Evolutionary conservation across 2,329 filamentous ascomycete genomes (phyloP).

Genomic region (Ascochyta pisi): DNA sequence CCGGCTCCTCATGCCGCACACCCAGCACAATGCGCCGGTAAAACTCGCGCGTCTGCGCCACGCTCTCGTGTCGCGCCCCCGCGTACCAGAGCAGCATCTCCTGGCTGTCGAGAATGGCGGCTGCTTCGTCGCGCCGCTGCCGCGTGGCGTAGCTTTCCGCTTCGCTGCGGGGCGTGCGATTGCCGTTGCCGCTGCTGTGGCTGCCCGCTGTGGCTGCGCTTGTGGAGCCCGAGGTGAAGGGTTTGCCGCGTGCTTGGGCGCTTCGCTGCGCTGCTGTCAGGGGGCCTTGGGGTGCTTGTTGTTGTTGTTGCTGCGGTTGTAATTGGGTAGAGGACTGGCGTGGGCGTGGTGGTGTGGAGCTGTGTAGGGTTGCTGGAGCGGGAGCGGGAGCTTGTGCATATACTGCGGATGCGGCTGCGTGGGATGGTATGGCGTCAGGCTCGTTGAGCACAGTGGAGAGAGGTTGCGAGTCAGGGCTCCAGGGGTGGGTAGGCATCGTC

Average conservation of each 20-base stretch:
- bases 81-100: slow-evolving; percentile 50
- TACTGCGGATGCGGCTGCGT: not conserved
- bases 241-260: slow-evolving; percentile 37
- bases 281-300: not conserved
- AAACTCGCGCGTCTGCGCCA: slow-evolving; percentile 38
- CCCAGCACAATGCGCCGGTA: slow-evolving; percentile 44
- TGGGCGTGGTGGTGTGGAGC: not conserved
- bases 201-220: too few relatives aligned
- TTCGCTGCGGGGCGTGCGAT: not conserved
- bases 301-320: not conserved
- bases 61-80: slow-evolving; percentile 43
- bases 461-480: slow-evolving; percentile 5
- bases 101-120: slow-evolving; percentile 40
- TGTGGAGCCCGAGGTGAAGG: slow-evolving; percentile 1
- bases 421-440: not conserved
- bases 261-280: slow-evolving; percentile 35
- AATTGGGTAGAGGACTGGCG: not conserved
- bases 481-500: not conserved
- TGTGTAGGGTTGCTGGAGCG: not conserved
- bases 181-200: too few relatives aligned
- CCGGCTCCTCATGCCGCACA: slow-evolving; percentile 11
- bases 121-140: slow-evolving; percentile 40
- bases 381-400: not conserved
- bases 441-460: slow-evolving; percentile 20
- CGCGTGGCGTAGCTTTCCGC: slow-evolving; percentile 39